These are phyloP conservation scores for Stemphylium vesicarium DNA, from an alignment of 2,329 filamentous ascomycete genomes.

Conservation along the genomic window DNA sequence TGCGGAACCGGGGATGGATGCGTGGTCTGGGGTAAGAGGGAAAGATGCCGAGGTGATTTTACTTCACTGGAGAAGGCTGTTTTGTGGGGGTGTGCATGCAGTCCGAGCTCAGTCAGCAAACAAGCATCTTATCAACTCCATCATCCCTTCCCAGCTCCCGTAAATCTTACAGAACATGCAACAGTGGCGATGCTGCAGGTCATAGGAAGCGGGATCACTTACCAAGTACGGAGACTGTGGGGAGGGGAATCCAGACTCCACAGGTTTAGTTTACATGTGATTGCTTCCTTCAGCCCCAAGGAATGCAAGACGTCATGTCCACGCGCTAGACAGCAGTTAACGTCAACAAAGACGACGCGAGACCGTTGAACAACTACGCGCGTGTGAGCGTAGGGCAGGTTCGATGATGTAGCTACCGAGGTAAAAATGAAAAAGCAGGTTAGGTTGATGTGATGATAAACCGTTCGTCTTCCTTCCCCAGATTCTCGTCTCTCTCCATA, in stretches of 20 bases:
- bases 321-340: slow-evolving; percentile 17
- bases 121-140: no score
- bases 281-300: not conserved
- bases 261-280: slow-evolving; percentile 3
- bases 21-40: not conserved
- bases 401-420: slow-evolving; percentile 16
- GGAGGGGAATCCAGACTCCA: not conserved
- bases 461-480: not conserved
- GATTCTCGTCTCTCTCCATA: not conserved
- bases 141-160: no score
- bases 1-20: not conserved
- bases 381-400: not conserved
- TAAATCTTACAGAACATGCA: no score
- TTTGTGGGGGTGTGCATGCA: no score
- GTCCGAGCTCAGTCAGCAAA: no score
- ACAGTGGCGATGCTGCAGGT: no score
- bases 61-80: no score
- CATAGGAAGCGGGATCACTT: no score
- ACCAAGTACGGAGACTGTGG: no score
- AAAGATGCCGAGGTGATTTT: slow-evolving; percentile 11
- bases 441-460: no score
- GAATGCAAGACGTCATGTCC: slow-evolving; percentile 33
- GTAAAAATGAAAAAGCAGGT: not conserved
- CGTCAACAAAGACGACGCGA: slow-evolving; percentile 17
- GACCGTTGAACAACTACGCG: slow-evolving; percentile 2